A percentile compares a stretch with the other conserved stretches of the same genome.
Evolutionary conservation across 2,329 filamentous ascomycete species (phyloP).

Genomic region (Elsinoe batatas): DNA sequence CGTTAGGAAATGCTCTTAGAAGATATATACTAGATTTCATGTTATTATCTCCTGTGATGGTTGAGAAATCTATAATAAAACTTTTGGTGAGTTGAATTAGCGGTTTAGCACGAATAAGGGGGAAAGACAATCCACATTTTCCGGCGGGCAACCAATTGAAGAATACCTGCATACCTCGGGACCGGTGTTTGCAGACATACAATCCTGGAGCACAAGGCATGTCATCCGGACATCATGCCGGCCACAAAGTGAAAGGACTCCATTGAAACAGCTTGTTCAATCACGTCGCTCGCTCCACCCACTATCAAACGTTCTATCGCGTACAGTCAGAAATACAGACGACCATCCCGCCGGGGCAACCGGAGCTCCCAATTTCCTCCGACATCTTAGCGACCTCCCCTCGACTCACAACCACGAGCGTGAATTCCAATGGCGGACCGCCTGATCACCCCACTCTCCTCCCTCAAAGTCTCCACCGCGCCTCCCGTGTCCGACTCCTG

Average conservation of each 20-base stretch:
- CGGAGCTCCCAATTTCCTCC: too few relatives aligned
- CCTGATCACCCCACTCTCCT: conserved; percentile 19
- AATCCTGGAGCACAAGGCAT: not conserved
- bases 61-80: too few relatives aligned
- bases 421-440: conserved; percentile 3
- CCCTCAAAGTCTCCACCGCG: conserved; percentile 26
- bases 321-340: too few relatives aligned
- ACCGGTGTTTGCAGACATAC: not conserved
- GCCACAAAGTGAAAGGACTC: not conserved
- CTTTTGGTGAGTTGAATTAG: too few relatives aligned
- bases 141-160: not conserved
- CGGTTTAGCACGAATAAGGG: too few relatives aligned
- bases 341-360: not conserved
- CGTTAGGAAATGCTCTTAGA: too few relatives aligned
- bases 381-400: too few relatives aligned
- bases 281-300: too few relatives aligned
- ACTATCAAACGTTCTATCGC: too few relatives aligned
- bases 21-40: too few relatives aligned
- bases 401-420: conserved; percentile 11
- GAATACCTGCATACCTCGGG: not conserved
- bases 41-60: too few relatives aligned
- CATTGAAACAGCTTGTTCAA: too few relatives aligned
- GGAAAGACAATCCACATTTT: conserved; percentile 1
- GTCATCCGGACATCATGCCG: not conserved
- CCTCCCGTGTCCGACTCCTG: conserved; percentile 57